Conservation (phyloP, 441 rosid genomes). For the Hura crepitans region DNA sequence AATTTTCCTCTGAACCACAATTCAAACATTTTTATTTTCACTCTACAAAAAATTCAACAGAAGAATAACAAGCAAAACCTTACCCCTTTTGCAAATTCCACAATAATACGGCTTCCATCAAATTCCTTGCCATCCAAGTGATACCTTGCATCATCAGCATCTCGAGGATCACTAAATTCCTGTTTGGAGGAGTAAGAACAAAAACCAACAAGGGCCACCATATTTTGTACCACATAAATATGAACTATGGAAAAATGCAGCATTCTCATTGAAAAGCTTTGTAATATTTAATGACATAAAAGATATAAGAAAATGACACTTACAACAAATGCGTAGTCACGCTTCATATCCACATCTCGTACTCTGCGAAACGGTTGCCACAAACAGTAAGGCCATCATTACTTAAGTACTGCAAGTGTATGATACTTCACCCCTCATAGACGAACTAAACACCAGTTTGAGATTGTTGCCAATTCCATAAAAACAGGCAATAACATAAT, state of each 20-base stretch:
- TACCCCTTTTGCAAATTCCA: slow-evolving; percentile 74
- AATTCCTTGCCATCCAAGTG: slow-evolving; percentile 57
- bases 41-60: not conserved
- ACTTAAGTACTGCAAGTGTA: slow-evolving; percentile 59
- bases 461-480: slow-evolving; percentile 70
- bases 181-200: slow-evolving; percentile 33
- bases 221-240: not conserved
- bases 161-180: slow-evolving; percentile 77
- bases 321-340: slow-evolving; percentile 83
- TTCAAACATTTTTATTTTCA: not conserved
- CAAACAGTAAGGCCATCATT: slow-evolving; percentile 83
- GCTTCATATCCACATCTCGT: slow-evolving; percentile 91
- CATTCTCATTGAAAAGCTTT: not conserved
- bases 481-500: slow-evolving; percentile 62
- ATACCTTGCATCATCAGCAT: slow-evolving; percentile 79
- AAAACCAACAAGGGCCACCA: slow-evolving; percentile 20
- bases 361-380: slow-evolving; percentile 85
- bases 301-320: slow-evolving; percentile 27
- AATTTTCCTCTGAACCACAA: not conserved
- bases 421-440: slow-evolving; percentile 69
- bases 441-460: slow-evolving; percentile 74
- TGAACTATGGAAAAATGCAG: not conserved
- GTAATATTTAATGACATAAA: not conserved
- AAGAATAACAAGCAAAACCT: slow-evolving; percentile 10
- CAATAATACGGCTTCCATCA: slow-evolving; percentile 73